Evolutionary conservation across 2,329 filamentous ascomycete genomes (phyloP).

Genomic region (Ophiostoma piceae): DNA sequence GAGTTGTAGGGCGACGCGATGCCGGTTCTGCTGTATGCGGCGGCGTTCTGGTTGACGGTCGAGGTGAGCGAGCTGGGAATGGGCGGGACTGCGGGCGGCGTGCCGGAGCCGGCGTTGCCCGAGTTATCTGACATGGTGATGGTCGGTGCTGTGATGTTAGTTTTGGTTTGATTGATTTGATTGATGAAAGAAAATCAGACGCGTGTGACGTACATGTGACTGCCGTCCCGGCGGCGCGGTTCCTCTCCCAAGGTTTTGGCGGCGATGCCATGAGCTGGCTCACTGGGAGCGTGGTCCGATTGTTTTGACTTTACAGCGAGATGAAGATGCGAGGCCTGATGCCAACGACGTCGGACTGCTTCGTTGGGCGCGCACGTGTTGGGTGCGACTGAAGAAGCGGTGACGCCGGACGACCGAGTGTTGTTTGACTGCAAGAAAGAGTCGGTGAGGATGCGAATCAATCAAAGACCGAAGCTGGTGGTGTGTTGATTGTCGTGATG

Average conservation of each 20-base stretch:
- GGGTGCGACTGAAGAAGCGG: neutral
- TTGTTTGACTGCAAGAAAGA: neutral
- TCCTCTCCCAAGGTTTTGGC: slow-evolving; percentile 94
- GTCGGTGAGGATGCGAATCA: neutral
- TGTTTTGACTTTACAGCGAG: neutral
- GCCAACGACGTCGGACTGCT: neutral
- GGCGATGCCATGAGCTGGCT: slow-evolving; percentile 63
- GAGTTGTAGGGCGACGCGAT: slow-evolving; percentile 2
- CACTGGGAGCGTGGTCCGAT: slow-evolving; percentile 20
- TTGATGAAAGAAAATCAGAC: neutral
- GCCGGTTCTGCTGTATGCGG: slow-evolving; percentile 60
- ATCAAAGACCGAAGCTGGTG: neutral
- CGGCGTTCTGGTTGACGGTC: slow-evolving; percentile 81
- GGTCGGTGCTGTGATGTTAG: slow-evolving; percentile 31
- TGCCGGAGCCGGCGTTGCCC: slow-evolving; percentile 40
- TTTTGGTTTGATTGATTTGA: neutral
- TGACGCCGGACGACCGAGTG: neutral
- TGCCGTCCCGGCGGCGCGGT: slow-evolving; percentile 50
- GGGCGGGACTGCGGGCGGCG: slow-evolving; percentile 68
- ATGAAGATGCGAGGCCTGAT: neutral
- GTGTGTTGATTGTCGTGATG: neutral
- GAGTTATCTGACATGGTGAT: slow-evolving; percentile 36
- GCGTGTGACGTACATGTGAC: slow-evolving; percentile 17
- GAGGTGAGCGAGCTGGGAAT: slow-evolving; percentile 72
- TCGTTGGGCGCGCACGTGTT: neutral